Conservation (phyloP, 2,329 filamentous ascomycete genomes). For the Ophiocordyceps australis region DNA sequence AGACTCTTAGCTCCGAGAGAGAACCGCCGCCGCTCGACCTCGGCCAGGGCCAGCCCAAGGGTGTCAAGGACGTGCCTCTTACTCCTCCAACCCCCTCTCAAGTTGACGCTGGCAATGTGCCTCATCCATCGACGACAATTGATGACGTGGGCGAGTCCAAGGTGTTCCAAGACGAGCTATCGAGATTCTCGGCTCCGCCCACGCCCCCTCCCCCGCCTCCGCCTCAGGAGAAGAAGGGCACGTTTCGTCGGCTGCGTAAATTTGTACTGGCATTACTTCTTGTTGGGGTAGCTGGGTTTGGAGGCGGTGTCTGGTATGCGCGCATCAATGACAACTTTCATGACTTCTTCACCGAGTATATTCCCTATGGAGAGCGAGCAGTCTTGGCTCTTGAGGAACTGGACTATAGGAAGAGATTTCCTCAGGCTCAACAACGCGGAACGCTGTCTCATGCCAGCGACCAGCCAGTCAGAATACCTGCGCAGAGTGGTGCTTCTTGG, state of each 20-base stretch:
- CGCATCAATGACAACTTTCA: slow-evolving; percentile 95
- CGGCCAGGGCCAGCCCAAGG: slow-evolving; percentile 15
- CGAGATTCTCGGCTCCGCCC: no score
- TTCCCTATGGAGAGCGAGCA: slow-evolving; percentile 85
- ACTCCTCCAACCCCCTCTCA: slow-evolving; percentile 11
- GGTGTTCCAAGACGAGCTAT: slow-evolving; percentile 2
- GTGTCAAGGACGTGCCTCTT: slow-evolving; percentile 12
- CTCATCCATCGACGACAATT: slow-evolving; percentile 3
- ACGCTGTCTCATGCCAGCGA: slow-evolving; percentile 36
- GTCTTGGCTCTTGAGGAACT: slow-evolving; percentile 92
- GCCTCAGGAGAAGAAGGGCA: slow-evolving; percentile 42
- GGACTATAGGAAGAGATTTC: slow-evolving; percentile 79
- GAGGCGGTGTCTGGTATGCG: slow-evolving; percentile 80
- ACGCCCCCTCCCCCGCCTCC: slow-evolving; percentile 16
- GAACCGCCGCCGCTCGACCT: slow-evolving; percentile 18
- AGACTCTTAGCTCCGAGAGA: slow-evolving; percentile 29
- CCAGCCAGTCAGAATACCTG: slow-evolving; percentile 63
- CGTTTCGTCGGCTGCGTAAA: slow-evolving; percentile 55
- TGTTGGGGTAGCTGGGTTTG: slow-evolving; percentile 62
- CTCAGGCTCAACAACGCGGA: slow-evolving; percentile 22
- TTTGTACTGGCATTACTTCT: slow-evolving; percentile 62
- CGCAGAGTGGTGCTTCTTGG: slow-evolving; percentile 73
- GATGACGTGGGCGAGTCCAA: slow-evolving; percentile 6
- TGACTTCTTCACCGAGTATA: slow-evolving; percentile 95
- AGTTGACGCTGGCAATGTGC: slow-evolving; percentile 3